Evolutionary conservation across 208 protist species (phyloP).

Genomic region (Wallacemonas rigidus): DNA sequence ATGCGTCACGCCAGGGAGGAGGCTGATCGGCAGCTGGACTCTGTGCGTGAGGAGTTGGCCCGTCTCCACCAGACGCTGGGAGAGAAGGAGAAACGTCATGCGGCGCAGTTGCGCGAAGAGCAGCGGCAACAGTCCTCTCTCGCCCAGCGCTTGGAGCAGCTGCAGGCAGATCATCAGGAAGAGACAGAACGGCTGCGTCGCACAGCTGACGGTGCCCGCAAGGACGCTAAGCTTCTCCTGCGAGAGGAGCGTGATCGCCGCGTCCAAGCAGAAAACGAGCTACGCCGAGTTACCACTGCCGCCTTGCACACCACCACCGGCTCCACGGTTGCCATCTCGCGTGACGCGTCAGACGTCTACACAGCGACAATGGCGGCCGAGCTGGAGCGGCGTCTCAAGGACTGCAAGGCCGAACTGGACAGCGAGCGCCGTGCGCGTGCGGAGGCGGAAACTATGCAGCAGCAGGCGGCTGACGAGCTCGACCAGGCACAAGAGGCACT

Average conservation of each 20-base stretch:
- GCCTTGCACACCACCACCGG: not conserved
- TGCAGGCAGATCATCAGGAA: constrained; percentile 28
- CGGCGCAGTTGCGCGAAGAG: constrained; percentile 36
- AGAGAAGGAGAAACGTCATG: constrained; percentile 35
- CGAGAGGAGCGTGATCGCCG: constrained; percentile 33
- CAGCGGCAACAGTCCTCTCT: constrained; percentile 35
- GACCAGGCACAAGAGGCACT: constrained; percentile 27
- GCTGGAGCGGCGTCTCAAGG: constrained; percentile 32
- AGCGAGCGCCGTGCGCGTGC: constrained; percentile 25
- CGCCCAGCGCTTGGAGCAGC: constrained; percentile 34
- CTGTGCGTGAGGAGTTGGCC: constrained; percentile 31
- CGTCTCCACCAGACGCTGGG: constrained; percentile 27
- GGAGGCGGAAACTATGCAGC: constrained; percentile 22
- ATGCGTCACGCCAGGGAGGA: constrained; percentile 21
- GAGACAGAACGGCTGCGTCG: constrained; percentile 32
- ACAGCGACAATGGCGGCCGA: constrained; percentile 20
- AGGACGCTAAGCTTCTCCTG: constrained; percentile 33
- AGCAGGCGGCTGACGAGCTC: constrained; percentile 25
- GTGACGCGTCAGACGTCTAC: constrained; percentile 14
- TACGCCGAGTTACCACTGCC: constrained; percentile 25
- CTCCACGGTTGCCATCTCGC: not conserved
- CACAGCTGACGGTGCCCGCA: constrained; percentile 23
- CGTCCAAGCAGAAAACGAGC: constrained; percentile 26
- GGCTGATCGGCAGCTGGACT: constrained; percentile 20
- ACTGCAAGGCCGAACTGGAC: constrained; percentile 34